phyloP scores from a whole-genome alignment of 2,329 filamentous ascomycete species.

The Aureobasidium musti region DNA sequence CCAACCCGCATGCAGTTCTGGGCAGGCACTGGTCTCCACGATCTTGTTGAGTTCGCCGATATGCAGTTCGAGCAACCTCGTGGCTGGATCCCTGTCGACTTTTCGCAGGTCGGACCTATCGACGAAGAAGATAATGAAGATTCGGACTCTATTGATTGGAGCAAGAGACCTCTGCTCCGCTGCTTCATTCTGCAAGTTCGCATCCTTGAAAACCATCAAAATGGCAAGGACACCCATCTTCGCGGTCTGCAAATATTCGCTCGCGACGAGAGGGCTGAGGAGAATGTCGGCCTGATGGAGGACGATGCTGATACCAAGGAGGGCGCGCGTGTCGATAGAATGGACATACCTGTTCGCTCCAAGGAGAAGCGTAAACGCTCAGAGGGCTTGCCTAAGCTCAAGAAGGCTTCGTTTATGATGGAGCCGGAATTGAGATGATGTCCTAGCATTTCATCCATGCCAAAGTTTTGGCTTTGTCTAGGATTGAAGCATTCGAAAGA shows the following conservation, averaged over 20 bases:
- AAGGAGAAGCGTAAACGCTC: slow-evolving; percentile 32
- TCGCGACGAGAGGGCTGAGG: slow-evolving; percentile 42
- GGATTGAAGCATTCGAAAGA: too few species aligned
- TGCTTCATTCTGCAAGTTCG: slow-evolving; percentile 89
- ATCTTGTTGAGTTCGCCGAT: slow-evolving; percentile 82
- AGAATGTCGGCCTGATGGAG: slow-evolving; percentile 19
- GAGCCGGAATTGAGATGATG: slow-evolving; percentile 43
- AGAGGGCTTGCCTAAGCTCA: slow-evolving; percentile 37
- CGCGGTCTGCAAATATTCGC: slow-evolving; percentile 86
- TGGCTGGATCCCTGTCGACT: slow-evolving; percentile 87
- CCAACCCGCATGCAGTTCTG: slow-evolving; percentile 88
- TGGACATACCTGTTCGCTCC: slow-evolving; percentile 23
- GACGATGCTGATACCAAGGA: slow-evolving; percentile 29
- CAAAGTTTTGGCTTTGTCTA: too few species aligned
- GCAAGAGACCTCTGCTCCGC: slow-evolving; percentile 70
- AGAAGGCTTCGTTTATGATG: slow-evolving; percentile 41
- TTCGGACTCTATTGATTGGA: slow-evolving; percentile 45
- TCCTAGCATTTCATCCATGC: background rate
- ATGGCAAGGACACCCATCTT: slow-evolving; percentile 98
- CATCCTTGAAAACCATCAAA: slow-evolving; percentile 96
- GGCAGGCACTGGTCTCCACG: slow-evolving; percentile 88
- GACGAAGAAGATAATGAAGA: slow-evolving; percentile 37
- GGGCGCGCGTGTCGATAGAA: slow-evolving; percentile 3
- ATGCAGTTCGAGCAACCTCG: slow-evolving; percentile 76
- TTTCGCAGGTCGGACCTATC: slow-evolving; percentile 60